phyloP scores from a whole-genome alignment of 116 monocot genomes.

The Posidonia oceanica region DNA sequence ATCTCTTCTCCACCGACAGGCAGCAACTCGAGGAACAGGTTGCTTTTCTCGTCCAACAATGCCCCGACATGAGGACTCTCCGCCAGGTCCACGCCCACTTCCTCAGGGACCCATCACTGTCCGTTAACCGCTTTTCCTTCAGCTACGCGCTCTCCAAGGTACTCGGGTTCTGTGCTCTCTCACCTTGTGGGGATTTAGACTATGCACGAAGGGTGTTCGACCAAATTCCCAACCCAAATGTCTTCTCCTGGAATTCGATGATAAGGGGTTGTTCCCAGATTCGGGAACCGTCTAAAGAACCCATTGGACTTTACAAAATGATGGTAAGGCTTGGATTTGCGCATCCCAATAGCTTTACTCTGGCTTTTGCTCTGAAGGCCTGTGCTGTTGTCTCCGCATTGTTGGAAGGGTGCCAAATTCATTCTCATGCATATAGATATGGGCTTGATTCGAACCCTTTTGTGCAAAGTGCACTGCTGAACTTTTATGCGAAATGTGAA shows the following conservation, averaged over 20 bases:
- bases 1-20: neutral
- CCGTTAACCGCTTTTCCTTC: constrained; percentile 3
- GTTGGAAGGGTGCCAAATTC: constrained; percentile 56
- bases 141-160: constrained; percentile 50
- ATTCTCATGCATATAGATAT: constrained; percentile 38
- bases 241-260: constrained; percentile 68
- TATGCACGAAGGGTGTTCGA: constrained; percentile 14
- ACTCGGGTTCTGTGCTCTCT: constrained; percentile 18
- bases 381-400: constrained; percentile 34
- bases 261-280: constrained; percentile 40
- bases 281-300: constrained; percentile 30
- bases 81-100: constrained; percentile 51
- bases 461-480: constrained; percentile 61
- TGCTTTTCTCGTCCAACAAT: constrained; percentile 40
- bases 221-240: constrained; percentile 37
- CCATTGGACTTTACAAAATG: constrained; percentile 35
- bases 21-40: constrained; percentile 23
- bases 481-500: constrained; percentile 72
- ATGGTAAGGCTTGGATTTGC: constrained; percentile 34
- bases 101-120: constrained; percentile 17
- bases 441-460: constrained; percentile 54
- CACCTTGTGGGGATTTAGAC: neutral
- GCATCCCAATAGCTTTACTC: constrained; percentile 61
- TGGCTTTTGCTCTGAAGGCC: constrained; percentile 69
- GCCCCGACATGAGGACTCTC: constrained; percentile 46